These are phyloP conservation scores for Parastagonospora avenae DNA, from an alignment of 2,329 filamentous ascomycete species.

Conservation along the genomic window DNA sequence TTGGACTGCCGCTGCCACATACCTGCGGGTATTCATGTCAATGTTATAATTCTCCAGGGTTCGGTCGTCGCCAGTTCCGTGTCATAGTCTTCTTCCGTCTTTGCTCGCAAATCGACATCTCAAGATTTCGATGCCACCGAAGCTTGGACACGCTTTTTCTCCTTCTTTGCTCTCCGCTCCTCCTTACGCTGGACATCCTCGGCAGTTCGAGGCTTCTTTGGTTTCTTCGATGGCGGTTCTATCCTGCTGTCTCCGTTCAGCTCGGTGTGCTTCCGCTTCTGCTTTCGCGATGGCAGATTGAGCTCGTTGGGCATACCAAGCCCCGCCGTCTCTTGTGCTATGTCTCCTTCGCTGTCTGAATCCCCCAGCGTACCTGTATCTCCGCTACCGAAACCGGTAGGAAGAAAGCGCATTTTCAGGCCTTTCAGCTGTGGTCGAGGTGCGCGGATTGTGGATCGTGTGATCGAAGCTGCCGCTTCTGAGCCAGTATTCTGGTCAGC, in stretches of 20 bases:
- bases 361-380: constrained; percentile 50
- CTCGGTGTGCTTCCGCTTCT: constrained; percentile 49
- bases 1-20: no score
- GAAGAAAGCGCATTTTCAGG: constrained; percentile 69
- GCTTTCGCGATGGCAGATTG: constrained; percentile 30
- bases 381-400: constrained; percentile 63
- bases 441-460: constrained; percentile 56
- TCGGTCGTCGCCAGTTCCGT: no score
- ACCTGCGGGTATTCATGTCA: no score
- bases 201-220: constrained; percentile 44
- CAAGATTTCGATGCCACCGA: constrained; percentile 20
- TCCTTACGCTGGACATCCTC: constrained; percentile 44
- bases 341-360: constrained; percentile 51
- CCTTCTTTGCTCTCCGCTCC: constrained; percentile 47
- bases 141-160: constrained; percentile 38
- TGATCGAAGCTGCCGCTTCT: constrained; percentile 49
- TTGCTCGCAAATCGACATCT: constrained; percentile 1
- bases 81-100: background rate
- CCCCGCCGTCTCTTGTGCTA: constrained; percentile 35
- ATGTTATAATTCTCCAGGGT: no score
- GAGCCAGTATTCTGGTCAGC: constrained; percentile 48
- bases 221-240: constrained; percentile 45
- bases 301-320: constrained; percentile 29
- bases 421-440: constrained; percentile 70
- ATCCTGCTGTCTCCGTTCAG: constrained; percentile 31